Percentiles rank a stretch among this genome's conserved stretches.
Conservation (phyloP, 202 grass and related monocot species). For the Carex sylvatica region DNA sequence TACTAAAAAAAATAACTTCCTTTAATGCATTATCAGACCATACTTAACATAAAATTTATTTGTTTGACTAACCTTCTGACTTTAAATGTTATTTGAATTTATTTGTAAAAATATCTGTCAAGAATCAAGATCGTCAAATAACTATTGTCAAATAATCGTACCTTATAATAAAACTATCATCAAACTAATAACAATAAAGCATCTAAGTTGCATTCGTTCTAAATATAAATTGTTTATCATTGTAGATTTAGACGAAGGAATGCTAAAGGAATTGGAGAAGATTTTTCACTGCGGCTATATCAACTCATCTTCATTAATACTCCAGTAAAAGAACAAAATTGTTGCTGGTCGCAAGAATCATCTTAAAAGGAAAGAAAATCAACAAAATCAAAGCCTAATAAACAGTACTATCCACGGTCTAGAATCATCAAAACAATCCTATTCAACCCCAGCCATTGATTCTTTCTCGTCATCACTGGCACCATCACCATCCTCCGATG, state of each 20-base stretch:
- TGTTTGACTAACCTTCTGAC: too few species aligned
- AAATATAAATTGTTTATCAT: too few species aligned
- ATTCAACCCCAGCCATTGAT: constrained; percentile 48
- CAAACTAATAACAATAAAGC: neutral
- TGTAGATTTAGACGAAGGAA: too few species aligned
- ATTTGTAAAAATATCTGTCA: too few species aligned
- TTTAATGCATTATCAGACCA: too few species aligned
- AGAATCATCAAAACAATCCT: constrained; percentile 26
- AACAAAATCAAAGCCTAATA: neutral
- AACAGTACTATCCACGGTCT: neutral
- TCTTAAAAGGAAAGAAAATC: neutral
- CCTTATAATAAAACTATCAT: neutral
- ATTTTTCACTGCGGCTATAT: neutral
- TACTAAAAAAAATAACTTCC: too few species aligned
- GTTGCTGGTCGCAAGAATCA: neutral
- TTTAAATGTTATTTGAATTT: too few species aligned
- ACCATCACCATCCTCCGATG: neutral
- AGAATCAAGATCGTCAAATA: too few species aligned
- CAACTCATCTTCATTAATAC: neutral
- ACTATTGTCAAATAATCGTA: too few species aligned
- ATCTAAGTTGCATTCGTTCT: neutral
- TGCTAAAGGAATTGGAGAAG: too few species aligned
- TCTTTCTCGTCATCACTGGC: constrained; percentile 25
- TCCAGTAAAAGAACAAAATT: constrained; percentile 17
- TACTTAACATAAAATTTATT: too few species aligned